Percentiles rank a stretch among this genome's conserved stretches.
Conservation (phyloP, 2,329 filamentous ascomycete species). For the Claviceps fusiformis region DNA sequence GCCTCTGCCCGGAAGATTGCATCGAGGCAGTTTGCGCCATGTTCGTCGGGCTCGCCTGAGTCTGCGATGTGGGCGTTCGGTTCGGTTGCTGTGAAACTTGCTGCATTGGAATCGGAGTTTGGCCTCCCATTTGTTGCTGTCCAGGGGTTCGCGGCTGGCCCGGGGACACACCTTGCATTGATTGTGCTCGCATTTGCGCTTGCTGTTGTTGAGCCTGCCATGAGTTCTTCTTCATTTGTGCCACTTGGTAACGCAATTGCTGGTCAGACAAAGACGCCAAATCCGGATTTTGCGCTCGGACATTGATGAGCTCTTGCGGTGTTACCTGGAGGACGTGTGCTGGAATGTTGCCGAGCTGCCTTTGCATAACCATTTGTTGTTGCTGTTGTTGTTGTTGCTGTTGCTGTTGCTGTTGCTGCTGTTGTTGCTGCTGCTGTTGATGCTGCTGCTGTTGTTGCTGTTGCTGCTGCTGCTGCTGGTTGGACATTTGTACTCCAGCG, state of each 20-base stretch:
- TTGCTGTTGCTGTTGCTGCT: background rate
- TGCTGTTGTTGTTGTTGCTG: conserved; percentile 2
- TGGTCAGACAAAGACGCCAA: conserved; percentile 19
- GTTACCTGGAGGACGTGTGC: conserved; percentile 20
- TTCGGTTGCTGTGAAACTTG: conserved; percentile 39
- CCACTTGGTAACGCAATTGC: conserved; percentile 17
- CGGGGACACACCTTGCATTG: conserved; percentile 12
- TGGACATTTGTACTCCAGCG: conserved; percentile 14
- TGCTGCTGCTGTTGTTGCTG: background rate
- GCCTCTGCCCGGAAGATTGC: conserved; percentile 17
- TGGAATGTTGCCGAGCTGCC: conserved; percentile 14
- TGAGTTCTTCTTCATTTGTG: conserved; percentile 19
- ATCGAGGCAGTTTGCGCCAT: conserved; percentile 27
- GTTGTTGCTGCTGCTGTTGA: background rate
- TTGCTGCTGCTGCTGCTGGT: conserved; percentile 9
- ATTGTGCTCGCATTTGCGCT: conserved; percentile 9
- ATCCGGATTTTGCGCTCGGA: conserved; percentile 15
- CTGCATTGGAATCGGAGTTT: conserved; percentile 16
- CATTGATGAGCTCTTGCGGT: conserved; percentile 19
- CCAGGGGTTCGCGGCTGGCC: conserved; percentile 7
- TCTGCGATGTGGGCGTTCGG: conserved; percentile 23
- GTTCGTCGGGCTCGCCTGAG: conserved; percentile 25
- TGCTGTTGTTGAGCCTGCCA: conserved; percentile 21
- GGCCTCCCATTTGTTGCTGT: conserved; percentile 9
- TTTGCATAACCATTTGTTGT: conserved; percentile 12